These are phyloP conservation scores for Cladosporium oxysporum DNA, from an alignment of 2,329 filamentous ascomycete species.

Conservation along the genomic window DNA sequence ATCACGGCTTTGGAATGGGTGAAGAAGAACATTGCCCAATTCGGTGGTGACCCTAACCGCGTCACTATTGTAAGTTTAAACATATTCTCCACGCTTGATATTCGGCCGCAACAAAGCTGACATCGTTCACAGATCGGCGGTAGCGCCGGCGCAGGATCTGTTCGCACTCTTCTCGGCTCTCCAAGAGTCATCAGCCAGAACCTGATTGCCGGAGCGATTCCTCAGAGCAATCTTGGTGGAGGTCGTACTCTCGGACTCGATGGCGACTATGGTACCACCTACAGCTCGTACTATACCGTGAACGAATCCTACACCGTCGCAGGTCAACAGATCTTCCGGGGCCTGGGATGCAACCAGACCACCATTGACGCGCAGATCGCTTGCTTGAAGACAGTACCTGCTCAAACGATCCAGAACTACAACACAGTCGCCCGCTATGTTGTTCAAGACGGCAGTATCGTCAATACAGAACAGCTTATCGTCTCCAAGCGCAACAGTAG, in stretches of 20 bases:
- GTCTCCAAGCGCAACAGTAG: conserved; percentile 46
- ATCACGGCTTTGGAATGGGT: conserved; percentile 53
- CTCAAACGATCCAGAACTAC: conserved; percentile 44
- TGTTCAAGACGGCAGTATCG: conserved; percentile 60
- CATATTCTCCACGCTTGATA: neutral
- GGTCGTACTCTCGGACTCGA: conserved; percentile 57
- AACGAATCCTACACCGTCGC: conserved; percentile 52
- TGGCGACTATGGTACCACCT: conserved; percentile 60
- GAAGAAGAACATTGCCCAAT: conserved; percentile 47
- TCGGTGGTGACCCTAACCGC: conserved; percentile 50
- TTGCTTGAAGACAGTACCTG: conserved; percentile 54
- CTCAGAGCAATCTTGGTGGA: conserved; percentile 57
- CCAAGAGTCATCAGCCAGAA: conserved; percentile 49
- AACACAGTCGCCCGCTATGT: conserved; percentile 52
- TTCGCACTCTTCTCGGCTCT: conserved; percentile 56
- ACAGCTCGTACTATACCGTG: conserved; percentile 61
- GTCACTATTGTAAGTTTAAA: conserved; percentile 42
- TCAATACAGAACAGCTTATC: conserved; percentile 53
- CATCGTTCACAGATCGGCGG: conserved; percentile 40
- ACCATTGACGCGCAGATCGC: conserved; percentile 50
- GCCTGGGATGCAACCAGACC: conserved; percentile 54
- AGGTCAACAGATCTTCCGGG: conserved; percentile 54
- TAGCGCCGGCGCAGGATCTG: conserved; percentile 57
- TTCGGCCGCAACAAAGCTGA: neutral
- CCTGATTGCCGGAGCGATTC: conserved; percentile 48